These are phyloP conservation scores for Sonneratia caseolaris DNA, from an alignment of 345 rosid genomes.

Conservation along the genomic window DNA sequence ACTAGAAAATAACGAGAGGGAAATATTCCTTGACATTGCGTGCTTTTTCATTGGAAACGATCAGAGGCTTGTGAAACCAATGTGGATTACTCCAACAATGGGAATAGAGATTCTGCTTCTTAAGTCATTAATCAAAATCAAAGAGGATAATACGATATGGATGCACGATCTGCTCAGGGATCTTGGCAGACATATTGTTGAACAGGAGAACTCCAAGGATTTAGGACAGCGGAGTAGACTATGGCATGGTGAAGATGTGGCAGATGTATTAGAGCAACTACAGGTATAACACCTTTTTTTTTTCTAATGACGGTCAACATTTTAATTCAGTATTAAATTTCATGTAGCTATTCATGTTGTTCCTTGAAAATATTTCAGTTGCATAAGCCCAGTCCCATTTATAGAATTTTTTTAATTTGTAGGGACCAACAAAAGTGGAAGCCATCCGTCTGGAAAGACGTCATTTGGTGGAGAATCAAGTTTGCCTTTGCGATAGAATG, in stretches of 20 bases:
- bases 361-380: background rate
- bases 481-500: too few relatives aligned
- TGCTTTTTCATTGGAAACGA: background rate
- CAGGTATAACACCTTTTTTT: constrained; percentile 4
- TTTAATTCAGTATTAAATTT: background rate
- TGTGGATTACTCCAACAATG: constrained; percentile 1
- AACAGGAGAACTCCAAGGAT: background rate
- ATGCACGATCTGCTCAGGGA: constrained; percentile 14
- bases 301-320: background rate
- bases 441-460: background rate
- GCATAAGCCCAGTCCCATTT: too few relatives aligned
- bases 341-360: background rate
- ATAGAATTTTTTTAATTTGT: background rate
- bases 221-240: constrained; percentile 9
- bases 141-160: background rate
- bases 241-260: constrained; percentile 5
- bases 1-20: background rate
- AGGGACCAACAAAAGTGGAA: background rate
- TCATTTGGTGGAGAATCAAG: too few relatives aligned
- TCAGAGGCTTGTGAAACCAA: background rate
- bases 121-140: constrained; percentile 7
- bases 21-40: constrained; percentile 7
- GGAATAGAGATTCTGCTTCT: background rate
- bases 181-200: constrained; percentile 13
- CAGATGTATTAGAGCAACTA: background rate